Base-by-base conservation (phyloP, 257 asterid genomes). In the Primulina huaijiensis region DNA sequence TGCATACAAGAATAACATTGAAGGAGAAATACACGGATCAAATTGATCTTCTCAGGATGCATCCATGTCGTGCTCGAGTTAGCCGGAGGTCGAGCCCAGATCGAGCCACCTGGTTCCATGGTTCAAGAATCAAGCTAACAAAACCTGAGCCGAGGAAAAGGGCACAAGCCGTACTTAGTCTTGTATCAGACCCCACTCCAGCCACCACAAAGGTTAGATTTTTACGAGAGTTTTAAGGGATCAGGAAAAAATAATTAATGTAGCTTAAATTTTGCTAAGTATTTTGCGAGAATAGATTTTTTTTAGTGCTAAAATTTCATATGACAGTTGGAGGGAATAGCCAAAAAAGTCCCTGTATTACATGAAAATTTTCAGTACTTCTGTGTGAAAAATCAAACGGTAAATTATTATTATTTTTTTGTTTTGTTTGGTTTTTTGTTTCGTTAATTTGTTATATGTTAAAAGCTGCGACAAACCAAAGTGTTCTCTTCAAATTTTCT, bases 131-230 rank as follows among this genome's bases (percentile, higher is more conserved):
- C 43, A 67, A 69, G 64, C 71, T 82, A 8, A 40, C 69, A 2
- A 62, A 64, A 52, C 5, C 83, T 2, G 82, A 62, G 76, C 68
- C 82, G 10, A 72, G 33, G 65, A 79, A 52, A 76, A 77, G 65
- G 56, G 69, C 82, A n/a, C 86, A 71, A 21, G 92, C 90, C 71
- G 29, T 89, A 14, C 80, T 87, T 38, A 81, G 76, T 67, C 95
- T 92, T 16, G 82, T 89, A 11, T 80, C 96, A 2, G 90, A 85
- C 37, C 85, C 87, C 53, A 80, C 90, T 12, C 73, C 88, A 2
- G 82, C 90, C 25, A 83, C 86, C 0, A 83, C 83, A 67, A 91
- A 89, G 91, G 91, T 84, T 29, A 17, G 64, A 19, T 46, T 35
- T 14, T 50, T 60, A 46, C 56, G 0, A 4, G 56, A 14, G 56